Percentiles rank a stretch among this genome's conserved stretches.
These are phyloP conservation scores for Lentinula boryana DNA, from an alignment of 768 basidiomycete genomes.

Conservation along the genomic window DNA sequence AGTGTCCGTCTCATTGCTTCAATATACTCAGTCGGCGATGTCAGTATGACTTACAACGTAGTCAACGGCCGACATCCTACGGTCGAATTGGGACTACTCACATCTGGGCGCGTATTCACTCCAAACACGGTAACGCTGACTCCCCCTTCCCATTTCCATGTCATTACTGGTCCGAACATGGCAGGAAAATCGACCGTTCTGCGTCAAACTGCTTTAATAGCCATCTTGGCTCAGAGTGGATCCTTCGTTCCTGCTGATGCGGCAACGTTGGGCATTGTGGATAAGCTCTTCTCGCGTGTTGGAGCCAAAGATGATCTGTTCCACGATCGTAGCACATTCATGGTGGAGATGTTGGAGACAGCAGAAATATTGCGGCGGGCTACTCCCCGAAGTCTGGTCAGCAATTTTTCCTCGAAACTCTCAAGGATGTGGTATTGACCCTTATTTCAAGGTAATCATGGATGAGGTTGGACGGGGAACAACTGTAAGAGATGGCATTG, in stretches of 20 bases:
- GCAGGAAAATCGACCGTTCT: constrained; percentile 92
- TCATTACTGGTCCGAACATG: constrained; percentile 95
- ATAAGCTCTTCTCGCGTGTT: constrained; percentile 89
- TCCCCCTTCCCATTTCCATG: constrained; percentile 59
- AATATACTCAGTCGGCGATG: neutral
- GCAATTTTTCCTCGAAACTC: constrained; percentile 16
- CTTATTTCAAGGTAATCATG: constrained; percentile 78
- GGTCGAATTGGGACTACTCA: constrained; percentile 82
- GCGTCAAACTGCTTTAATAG: constrained; percentile 85
- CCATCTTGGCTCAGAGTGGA: constrained; percentile 87
- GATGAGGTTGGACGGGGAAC: constrained; percentile 99
- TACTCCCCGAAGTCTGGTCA: constrained; percentile 75
- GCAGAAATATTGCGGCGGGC: constrained; percentile 85
- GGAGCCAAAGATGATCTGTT: constrained; percentile 95
- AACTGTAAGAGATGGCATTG: constrained; percentile 85
- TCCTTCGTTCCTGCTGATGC: constrained; percentile 88
- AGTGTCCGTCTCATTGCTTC: neutral
- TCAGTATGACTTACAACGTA: constrained; percentile 57
- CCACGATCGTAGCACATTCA: constrained; percentile 91
- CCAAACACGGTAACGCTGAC: constrained; percentile 73
- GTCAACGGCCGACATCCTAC: constrained; percentile 86
- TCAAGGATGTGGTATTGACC: neutral
- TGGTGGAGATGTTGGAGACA: constrained; percentile 98
- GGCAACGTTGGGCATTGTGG: constrained; percentile 80
- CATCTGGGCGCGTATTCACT: constrained; percentile 70